Percentiles rank a stretch among this genome's conserved stretches.
Conservation (phyloP, 352 stramenopile genomes). For the Phytophthora sansomeana region DNA sequence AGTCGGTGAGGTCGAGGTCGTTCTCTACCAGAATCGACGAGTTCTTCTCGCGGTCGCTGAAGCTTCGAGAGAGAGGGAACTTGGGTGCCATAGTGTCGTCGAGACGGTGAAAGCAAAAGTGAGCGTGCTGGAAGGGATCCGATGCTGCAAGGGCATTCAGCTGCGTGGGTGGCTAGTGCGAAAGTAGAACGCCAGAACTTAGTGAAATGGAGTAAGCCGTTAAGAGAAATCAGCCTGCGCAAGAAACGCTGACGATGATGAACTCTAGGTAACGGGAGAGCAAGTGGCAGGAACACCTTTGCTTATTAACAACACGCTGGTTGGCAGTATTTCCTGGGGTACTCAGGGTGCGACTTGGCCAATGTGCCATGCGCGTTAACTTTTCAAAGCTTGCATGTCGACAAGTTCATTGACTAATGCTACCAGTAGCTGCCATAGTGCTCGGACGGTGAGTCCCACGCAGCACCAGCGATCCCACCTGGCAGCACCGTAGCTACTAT, state of each 20-base stretch:
- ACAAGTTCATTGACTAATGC: no score
- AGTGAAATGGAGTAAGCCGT: slow-evolving; percentile 7
- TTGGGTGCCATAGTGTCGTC: slow-evolving; percentile 13
- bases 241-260: slow-evolving; percentile 12
- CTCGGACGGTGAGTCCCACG: no score
- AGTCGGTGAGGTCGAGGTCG: slow-evolving; percentile 13
- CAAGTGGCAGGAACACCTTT: background rate
- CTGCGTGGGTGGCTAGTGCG: background rate
- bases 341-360: no score
- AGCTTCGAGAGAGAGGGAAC: slow-evolving; percentile 1
- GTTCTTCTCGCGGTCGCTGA: slow-evolving; percentile 9
- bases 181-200: slow-evolving; percentile 24
- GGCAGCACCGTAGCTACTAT: no score
- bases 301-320: no score
- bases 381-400: no score
- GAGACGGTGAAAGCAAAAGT: slow-evolving; percentile 21
- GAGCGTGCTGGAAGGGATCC: slow-evolving; percentile 3
- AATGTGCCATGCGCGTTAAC: background rate
- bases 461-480: no score
- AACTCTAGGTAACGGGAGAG: background rate
- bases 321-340: no score
- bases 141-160: background rate
- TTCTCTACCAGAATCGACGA: slow-evolving; percentile 32
- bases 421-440: no score
- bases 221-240: slow-evolving; percentile 20